Evolutionary conservation across 306 rosid genomes (phyloP).

Genomic region (Citrullus amarus): DNA sequence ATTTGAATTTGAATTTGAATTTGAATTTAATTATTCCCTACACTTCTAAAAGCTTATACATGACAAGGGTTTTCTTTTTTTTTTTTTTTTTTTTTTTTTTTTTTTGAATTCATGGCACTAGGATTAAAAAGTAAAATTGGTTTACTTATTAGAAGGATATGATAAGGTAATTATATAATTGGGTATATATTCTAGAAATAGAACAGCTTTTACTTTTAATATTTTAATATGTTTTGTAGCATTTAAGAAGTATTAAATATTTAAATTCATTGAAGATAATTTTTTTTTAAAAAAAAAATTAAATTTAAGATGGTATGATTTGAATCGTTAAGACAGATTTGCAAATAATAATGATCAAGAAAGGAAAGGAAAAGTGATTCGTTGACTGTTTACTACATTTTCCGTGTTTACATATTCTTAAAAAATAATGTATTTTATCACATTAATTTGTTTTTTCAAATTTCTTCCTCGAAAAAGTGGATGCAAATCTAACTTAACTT

Average conservation of each 20-base stretch:
- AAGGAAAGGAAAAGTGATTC: neutral
- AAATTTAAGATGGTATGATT: neutral
- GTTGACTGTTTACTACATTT: neutral
- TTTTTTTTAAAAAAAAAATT: too few species aligned
- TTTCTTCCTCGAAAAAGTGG: too few species aligned
- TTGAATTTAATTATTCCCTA: neutral
- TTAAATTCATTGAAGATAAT: too few species aligned
- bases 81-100: too few species aligned
- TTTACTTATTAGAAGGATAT: neutral
- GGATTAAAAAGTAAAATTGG: neutral
- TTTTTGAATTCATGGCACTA: too few species aligned
- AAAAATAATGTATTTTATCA: neutral
- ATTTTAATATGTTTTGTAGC: neutral
- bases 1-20: neutral
- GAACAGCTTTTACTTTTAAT: neutral
- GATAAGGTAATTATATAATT: too few species aligned
- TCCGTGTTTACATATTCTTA: neutral
- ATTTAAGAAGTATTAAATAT: neutral
- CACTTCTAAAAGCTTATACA: neutral
- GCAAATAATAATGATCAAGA: neutral
- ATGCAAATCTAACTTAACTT: too few species aligned
- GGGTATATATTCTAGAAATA: neutral
- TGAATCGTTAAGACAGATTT: neutral
- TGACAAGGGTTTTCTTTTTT: too few species aligned
- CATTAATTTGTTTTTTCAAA: neutral